These are phyloP conservation scores for Lentinula novae-zelandiae DNA, from an alignment of 1,284 basidiomycete species.

Conservation along the genomic window DNA sequence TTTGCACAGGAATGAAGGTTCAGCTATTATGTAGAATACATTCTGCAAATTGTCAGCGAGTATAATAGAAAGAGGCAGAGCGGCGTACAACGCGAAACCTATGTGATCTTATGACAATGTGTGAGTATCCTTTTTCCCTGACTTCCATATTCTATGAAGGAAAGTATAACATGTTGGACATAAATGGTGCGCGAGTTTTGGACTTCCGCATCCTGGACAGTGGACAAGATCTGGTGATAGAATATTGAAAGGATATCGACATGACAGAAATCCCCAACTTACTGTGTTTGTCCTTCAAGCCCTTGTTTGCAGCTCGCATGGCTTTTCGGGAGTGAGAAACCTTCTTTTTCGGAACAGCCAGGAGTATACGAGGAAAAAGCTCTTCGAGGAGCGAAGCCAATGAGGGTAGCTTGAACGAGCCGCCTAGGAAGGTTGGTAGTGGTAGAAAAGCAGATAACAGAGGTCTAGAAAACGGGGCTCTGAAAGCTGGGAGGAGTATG, in stretches of 20 bases:
- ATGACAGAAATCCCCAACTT: constrained; percentile 25
- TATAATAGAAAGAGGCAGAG: not conserved
- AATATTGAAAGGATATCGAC: not conserved
- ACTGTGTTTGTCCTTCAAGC: constrained; percentile 93
- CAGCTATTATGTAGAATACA: not conserved
- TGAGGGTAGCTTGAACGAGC: constrained; percentile 46
- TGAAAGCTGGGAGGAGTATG: constrained; percentile 20
- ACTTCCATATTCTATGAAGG: constrained; percentile 67
- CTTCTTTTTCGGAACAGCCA: constrained; percentile 95
- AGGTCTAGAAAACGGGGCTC: not conserved
- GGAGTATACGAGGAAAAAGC: constrained; percentile 83
- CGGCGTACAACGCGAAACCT: not conserved
- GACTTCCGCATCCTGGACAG: constrained; percentile 87
- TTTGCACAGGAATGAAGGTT: not conserved
- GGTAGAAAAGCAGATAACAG: constrained; percentile 22
- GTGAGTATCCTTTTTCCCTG: constrained; percentile 10
- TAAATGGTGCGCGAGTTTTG: constrained; percentile 88
- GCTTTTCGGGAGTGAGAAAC: constrained; percentile 90
- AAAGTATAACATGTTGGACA: constrained; percentile 84
- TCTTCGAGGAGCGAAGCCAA: constrained; percentile 63
- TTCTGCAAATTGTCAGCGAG: not conserved
- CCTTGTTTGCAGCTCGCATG: constrained; percentile 96
- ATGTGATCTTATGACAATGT: constrained; percentile 4
- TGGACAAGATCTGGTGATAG: constrained; percentile 76
- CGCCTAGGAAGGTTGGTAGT: constrained; percentile 16